These are phyloP conservation scores for Cardamine occulta DNA, from an alignment of 345 rosid species.

Conservation along the genomic window DNA sequence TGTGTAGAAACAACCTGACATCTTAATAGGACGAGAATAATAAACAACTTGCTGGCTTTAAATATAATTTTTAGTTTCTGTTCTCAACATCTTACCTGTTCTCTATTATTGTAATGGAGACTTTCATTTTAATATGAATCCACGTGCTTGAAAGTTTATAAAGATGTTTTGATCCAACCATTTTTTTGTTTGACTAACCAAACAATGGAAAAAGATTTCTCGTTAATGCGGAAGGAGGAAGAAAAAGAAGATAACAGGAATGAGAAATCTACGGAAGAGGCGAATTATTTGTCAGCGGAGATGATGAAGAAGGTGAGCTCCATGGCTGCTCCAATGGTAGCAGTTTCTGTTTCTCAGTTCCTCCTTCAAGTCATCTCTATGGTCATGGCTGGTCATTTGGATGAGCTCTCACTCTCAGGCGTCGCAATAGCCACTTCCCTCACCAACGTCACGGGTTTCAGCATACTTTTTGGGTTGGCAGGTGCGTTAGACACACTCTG, in stretches of 20 bases:
- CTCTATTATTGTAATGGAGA: background rate
- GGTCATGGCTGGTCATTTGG: conserved; percentile 20
- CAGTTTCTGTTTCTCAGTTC: conserved; percentile 17
- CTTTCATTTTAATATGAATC: background rate
- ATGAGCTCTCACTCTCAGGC: conserved; percentile 30
- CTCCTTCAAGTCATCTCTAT: conserved; percentile 27
- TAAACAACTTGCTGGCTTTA: background rate
- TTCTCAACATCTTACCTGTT: background rate
- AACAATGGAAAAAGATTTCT: conserved; percentile 10
- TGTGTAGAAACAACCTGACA: background rate
- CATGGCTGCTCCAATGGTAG: conserved; percentile 37
- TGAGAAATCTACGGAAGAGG: background rate
- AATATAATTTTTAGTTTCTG: background rate
- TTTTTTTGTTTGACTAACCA: background rate
- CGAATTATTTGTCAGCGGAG: background rate
- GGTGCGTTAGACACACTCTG: conserved; percentile 45
- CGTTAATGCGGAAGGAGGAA: conserved; percentile 16
- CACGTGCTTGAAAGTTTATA: background rate
- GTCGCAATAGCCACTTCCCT: conserved; percentile 42
- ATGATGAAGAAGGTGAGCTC: conserved; percentile 34
- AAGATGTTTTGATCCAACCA: background rate
- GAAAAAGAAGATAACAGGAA: background rate
- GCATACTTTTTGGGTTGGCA: conserved; percentile 45
- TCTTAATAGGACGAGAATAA: background rate
- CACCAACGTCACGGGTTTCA: conserved; percentile 39